A percentile compares a stretch with the other conserved stretches of the same genome.
These are phyloP conservation scores for Harringtonia aguacate DNA, from an alignment of 2,329 filamentous ascomycete species.

Conservation along the genomic window DNA sequence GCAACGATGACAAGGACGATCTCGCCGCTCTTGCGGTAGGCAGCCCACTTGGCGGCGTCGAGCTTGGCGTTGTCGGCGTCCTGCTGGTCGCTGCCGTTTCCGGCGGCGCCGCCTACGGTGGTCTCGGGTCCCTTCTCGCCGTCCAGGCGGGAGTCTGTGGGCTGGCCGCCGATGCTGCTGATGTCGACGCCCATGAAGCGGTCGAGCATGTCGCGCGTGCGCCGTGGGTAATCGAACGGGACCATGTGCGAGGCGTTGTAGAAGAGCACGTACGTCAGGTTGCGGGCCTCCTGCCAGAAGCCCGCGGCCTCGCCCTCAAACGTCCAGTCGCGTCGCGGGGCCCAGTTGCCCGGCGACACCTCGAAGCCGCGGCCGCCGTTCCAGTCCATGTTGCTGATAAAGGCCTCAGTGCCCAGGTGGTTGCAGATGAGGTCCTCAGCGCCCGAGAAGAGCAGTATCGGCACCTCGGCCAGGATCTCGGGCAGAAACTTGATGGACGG, in stretches of 20 bases:
- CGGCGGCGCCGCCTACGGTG: constrained; percentile 59
- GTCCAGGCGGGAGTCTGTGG: constrained; percentile 70
- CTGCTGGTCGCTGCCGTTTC: constrained; percentile 44
- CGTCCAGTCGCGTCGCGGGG: constrained; percentile 86
- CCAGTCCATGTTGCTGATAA: constrained; percentile 88
- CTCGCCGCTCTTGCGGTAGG: constrained; percentile 81
- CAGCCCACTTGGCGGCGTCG: constrained; percentile 78
- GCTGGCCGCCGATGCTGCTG: constrained; percentile 69
- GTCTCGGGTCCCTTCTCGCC: constrained; percentile 74
- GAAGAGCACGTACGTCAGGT: constrained; percentile 90
- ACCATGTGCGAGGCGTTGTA: constrained; percentile 98
- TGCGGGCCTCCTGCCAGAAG: constrained; percentile 89
- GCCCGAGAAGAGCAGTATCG: constrained; percentile 82
- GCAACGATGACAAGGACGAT: constrained; percentile 73
- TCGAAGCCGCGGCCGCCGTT: constrained; percentile 89
- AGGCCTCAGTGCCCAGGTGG: constrained; percentile 80
- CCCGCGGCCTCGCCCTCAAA: constrained; percentile 84
- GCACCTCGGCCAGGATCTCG: constrained; percentile 63
- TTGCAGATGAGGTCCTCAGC: constrained; percentile 96
- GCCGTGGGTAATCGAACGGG: constrained; percentile 81
- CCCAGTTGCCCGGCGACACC: constrained; percentile 73
- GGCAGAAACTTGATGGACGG: constrained; percentile 69
- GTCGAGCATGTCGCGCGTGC: constrained; percentile 91
- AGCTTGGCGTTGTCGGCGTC: constrained; percentile 54
- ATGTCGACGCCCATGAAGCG: constrained; percentile 93